Evolutionary conservation across 352 stramenopile species (phyloP).

Genomic region (Phytopythium montanum): DNA sequence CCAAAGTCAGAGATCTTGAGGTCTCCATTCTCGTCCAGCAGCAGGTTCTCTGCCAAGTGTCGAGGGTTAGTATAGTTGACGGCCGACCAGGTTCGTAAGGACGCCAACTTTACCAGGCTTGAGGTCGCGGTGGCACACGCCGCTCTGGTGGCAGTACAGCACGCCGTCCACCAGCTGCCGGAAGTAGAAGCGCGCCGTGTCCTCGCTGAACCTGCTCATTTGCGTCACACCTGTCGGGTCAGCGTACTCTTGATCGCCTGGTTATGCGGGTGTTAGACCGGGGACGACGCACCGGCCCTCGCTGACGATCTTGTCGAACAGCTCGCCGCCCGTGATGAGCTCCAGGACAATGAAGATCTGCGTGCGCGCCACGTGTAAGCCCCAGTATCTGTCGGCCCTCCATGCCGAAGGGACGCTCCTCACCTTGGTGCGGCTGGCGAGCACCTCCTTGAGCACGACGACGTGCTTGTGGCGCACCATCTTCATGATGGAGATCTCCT

Average conservation of each 20-base stretch:
- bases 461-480: constrained; percentile 91
- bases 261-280: no score
- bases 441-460: constrained; percentile 86
- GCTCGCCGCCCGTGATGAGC: constrained; percentile 88
- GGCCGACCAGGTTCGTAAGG: no score
- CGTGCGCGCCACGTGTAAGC: constrained; percentile 7
- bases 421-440: constrained; percentile 95
- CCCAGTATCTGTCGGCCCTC: constrained; percentile 28
- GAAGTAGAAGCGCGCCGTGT: constrained; percentile 98
- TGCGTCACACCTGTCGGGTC: neutral
- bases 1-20: constrained; percentile 99
- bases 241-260: neutral
- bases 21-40: constrained; percentile 95
- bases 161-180: constrained; percentile 96
- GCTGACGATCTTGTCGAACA: constrained; percentile 97
- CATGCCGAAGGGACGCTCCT: neutral
- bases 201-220: constrained; percentile 88
- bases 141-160: constrained; percentile 96
- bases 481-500: constrained; percentile 99
- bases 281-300: constrained; percentile 72
- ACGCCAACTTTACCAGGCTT: constrained; percentile 79
- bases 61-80: neutral
- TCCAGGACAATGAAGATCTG: constrained; percentile 97
- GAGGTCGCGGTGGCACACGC: constrained; percentile 96
- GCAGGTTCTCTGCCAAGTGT: constrained; percentile 84